Conservation (phyloP, 2,329 filamentous ascomycete genomes). For the Truncatella angustata region DNA sequence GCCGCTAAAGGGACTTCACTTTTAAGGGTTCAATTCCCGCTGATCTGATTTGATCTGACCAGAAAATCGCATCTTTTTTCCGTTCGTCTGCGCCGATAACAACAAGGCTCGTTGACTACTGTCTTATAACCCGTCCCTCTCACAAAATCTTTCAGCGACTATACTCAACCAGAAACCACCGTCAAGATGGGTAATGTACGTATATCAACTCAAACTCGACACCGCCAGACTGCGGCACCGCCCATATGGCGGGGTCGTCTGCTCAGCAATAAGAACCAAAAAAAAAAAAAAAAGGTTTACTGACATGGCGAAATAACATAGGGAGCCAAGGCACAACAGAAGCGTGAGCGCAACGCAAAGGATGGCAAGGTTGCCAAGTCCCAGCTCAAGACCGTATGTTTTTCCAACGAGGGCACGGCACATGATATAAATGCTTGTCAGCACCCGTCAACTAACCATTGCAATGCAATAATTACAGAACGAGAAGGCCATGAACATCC, state of each 20-base stretch:
- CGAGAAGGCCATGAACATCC: slow-evolving; percentile 70
- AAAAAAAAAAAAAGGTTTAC: background rate
- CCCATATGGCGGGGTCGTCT: no score
- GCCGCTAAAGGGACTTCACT: background rate
- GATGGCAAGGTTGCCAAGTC: slow-evolving; percentile 61
- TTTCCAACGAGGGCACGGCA: background rate
- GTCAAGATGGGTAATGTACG: slow-evolving; percentile 25
- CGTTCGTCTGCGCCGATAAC: background rate
- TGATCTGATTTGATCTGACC: background rate
- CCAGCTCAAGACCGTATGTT: slow-evolving; percentile 65
- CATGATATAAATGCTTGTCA: background rate
- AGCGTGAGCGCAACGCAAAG: slow-evolving; percentile 71
- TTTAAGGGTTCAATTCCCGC: slow-evolving; percentile 6
- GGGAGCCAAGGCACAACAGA: slow-evolving; percentile 68
- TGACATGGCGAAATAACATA: slow-evolving; percentile 21
- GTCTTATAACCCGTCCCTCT: background rate
- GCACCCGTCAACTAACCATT: no score
- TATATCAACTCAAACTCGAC: no score
- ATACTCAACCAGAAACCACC: background rate
- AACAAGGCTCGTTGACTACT: background rate
- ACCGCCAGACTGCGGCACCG: no score
- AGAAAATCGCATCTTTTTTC: background rate
- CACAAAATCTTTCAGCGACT: background rate
- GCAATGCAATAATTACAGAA: slow-evolving; percentile 54
- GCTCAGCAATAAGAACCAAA: no score